Evolutionary conservation across 352 stramenopile genomes (phyloP).

Genomic region (Blastocystis sp.): DNA sequence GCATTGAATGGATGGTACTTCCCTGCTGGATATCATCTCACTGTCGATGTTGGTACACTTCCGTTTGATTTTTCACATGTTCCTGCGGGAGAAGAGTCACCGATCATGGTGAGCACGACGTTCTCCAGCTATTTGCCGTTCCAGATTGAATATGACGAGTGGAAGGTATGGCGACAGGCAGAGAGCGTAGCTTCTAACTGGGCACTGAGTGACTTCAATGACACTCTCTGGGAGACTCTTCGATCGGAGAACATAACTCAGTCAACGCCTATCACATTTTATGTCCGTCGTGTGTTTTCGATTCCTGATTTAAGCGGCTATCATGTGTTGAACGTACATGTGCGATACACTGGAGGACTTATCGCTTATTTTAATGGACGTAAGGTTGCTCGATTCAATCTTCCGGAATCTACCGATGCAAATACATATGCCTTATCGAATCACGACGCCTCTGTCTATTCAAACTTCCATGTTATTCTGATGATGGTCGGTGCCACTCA

Average conservation of each 20-base stretch:
- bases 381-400: neutral
- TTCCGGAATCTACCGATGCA: neutral
- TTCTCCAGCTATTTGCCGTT: conserved; percentile 2
- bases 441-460: neutral
- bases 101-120: neutral
- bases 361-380: neutral
- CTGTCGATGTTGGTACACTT: neutral
- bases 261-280: neutral
- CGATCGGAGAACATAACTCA: neutral
- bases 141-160: neutral
- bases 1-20: neutral
- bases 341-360: neutral
- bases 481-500: neutral
- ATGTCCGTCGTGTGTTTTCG: neutral
- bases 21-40: neutral
- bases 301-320: neutral
- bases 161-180: neutral
- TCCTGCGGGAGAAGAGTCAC: neutral
- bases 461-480: neutral
- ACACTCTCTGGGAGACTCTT: neutral
- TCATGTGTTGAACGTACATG: neutral
- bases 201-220: neutral
- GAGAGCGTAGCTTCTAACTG: neutral
- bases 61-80: conserved; percentile 1
- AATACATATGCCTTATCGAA: neutral